Evolutionary conservation across 441 rosid species (phyloP).

Genomic region (Syzygium malaccense): DNA sequence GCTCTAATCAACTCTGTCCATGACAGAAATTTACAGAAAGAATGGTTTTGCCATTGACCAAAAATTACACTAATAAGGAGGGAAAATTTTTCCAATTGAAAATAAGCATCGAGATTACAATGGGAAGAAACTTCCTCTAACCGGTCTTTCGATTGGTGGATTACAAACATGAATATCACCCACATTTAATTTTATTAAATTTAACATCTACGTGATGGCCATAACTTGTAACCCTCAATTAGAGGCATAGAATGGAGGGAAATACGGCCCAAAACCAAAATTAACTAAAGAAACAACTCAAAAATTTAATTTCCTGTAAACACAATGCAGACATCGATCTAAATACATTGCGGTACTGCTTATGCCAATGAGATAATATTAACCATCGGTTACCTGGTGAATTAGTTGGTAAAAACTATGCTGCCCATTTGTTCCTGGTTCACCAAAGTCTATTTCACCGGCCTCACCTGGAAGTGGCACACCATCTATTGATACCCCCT

Average conservation of each 20-base stretch:
- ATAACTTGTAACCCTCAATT: background rate
- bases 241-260: background rate
- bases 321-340: background rate
- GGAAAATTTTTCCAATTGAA: background rate
- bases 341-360: background rate
- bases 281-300: background rate
- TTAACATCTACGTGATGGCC: background rate
- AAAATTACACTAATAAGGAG: background rate
- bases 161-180: background rate
- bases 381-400: slow-evolving; percentile 65
- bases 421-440: slow-evolving; percentile 98
- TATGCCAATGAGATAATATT: background rate
- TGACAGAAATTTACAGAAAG: background rate
- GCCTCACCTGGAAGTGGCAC: slow-evolving; percentile 72
- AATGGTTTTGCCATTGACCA: background rate
- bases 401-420: slow-evolving; percentile 98
- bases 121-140: background rate
- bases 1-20: background rate
- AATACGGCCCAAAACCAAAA: background rate
- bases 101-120: background rate
- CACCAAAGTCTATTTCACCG: slow-evolving; percentile 98
- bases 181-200: background rate
- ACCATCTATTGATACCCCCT: slow-evolving; percentile 96
- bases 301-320: background rate
- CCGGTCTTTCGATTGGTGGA: background rate